A percentile compares a stretch with the other conserved stretches of the same genome.
These are phyloP conservation scores for Mayamaea pseudoterrestris DNA, from an alignment of 108 stramenopile genomes.

Conservation along the genomic window DNA sequence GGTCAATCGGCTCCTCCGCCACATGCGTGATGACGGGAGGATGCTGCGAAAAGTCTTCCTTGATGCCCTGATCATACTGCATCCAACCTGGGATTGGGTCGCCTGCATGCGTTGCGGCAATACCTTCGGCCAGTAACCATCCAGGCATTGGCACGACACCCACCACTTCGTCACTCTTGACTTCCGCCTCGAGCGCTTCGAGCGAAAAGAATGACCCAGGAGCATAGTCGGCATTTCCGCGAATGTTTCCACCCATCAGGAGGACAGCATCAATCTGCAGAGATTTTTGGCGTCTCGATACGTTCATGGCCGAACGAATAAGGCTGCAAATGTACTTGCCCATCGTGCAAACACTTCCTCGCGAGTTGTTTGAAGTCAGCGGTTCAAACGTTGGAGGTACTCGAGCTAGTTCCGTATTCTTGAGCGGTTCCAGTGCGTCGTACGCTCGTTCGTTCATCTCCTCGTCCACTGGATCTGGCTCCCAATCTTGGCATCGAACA, in stretches of 20 bases:
- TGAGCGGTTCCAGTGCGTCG: conserved; percentile 22
- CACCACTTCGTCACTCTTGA: conserved; percentile 26
- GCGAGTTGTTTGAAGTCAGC: conserved; percentile 13
- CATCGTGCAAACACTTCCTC: conserved; percentile 30
- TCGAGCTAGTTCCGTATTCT: conserved; percentile 27
- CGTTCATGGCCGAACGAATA: conserved; percentile 19
- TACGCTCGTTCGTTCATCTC: conserved; percentile 27
- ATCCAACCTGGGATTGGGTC: conserved; percentile 50
- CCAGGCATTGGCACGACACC: conserved; percentile 38
- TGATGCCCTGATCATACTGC: conserved; percentile 32
- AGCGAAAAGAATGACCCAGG: conserved; percentile 24
- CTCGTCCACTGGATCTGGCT: conserved; percentile 13
- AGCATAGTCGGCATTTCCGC: conserved; percentile 24
- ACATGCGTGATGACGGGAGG: conserved; percentile 23
- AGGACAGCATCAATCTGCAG: conserved; percentile 15
- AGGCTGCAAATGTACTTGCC: conserved; percentile 27
- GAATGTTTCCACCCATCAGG: conserved; percentile 36
- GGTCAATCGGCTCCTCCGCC: conserved; percentile 20
- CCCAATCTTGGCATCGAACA: conserved; percentile 19
- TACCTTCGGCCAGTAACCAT: conserved; percentile 26
- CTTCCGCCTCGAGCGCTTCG: conserved; percentile 34
- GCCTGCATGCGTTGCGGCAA: conserved; percentile 28
- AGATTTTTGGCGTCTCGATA: conserved; percentile 6
- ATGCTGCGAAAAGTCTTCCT: conserved; percentile 12
- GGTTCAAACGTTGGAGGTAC: conserved; percentile 26